Base-by-base conservation (phyloP, 495 filamentous ascomycete genomes). In the Neurospora sublineolata region DNA sequence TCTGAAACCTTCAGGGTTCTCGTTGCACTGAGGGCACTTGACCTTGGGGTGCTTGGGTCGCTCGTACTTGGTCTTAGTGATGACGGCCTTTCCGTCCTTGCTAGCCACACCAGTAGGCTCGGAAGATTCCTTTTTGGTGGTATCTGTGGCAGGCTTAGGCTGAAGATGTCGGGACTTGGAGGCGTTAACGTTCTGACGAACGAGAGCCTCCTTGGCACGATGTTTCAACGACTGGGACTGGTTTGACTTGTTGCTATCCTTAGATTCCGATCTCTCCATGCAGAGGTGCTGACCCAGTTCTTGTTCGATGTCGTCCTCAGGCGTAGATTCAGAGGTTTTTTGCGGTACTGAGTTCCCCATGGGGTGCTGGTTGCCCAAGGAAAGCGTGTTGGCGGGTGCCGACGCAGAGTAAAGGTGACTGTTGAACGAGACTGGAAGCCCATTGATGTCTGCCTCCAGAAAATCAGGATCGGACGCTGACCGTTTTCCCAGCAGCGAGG, bases 1-100 rank as follows among this genome's bases (percentile, higher is more conserved):
- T 23, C 95, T 90, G 80, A 97, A 99, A 20, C 94, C 94, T 2
- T 93, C 89, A 0, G 90, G 92, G 68, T 93, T 87, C 60, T 91
- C 89, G 64, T 88, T 88, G 79, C 94, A 98, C 44, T 88, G 80
- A 11, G 79, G 79, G 77, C 94, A 98, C 71, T 85, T 85, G 60
- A 94, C 89, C 75, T 94, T 94, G 12, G 87, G 88, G 46, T 92
- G 92, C 68, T 86, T 86, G 36, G 92, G 93, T 37, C 93, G 90
- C 68, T 90, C 84, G 72, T 96, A 92, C 4, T 87, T 79, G 68
- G 87, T 79, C 81, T 93, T 92, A 71, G 87, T 79, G 72, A 97
- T 93, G 37, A 82, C 85, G 68, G 89, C 73, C 75, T 84, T 84
- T 20, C 80, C 78, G 36, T 81, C 80, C 70, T 83, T 83, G 33